These are phyloP conservation scores for Pythium phragmitis DNA, from an alignment of 352 stramenopile species.

Conservation along the genomic window DNA sequence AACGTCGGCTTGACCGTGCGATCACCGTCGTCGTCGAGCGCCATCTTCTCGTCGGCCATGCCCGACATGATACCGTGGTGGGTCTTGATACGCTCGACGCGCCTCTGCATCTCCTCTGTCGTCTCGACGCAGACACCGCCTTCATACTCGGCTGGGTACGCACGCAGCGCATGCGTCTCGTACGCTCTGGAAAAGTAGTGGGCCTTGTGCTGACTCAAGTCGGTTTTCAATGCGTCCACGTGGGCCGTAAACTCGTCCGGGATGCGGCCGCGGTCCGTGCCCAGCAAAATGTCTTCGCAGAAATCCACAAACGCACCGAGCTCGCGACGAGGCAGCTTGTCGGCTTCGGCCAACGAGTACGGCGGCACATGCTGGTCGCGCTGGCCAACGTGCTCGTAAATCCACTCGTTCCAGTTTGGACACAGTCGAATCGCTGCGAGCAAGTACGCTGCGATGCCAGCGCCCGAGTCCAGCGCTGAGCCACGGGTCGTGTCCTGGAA, in stretches of 20 bases:
- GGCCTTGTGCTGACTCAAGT: slow-evolving; percentile 18
- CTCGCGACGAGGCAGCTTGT: slow-evolving; percentile 37
- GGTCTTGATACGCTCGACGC: slow-evolving; percentile 36
- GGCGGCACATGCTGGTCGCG: slow-evolving; percentile 28
- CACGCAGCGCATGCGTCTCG: slow-evolving; percentile 34
- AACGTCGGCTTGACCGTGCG: slow-evolving; percentile 28
- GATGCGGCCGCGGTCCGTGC: slow-evolving; percentile 33
- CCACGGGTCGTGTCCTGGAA: slow-evolving; percentile 25
- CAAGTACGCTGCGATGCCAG: slow-evolving; percentile 63
- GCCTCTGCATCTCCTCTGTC: slow-evolving; percentile 53
- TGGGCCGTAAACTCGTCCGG: slow-evolving; percentile 47
- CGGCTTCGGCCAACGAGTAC: slow-evolving; percentile 14
- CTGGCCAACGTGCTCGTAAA: slow-evolving; percentile 47
- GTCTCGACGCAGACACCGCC: slow-evolving; percentile 50
- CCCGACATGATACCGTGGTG: slow-evolving; percentile 7
- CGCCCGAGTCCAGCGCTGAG: slow-evolving; percentile 41
- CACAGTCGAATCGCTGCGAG: slow-evolving; percentile 68
- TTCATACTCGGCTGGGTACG: slow-evolving; percentile 56
- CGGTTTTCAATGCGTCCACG: slow-evolving; percentile 38
- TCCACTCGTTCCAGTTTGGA: slow-evolving; percentile 79
- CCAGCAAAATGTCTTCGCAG: slow-evolving; percentile 43
- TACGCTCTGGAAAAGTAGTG: slow-evolving; percentile 25
- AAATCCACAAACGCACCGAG: slow-evolving; percentile 56
- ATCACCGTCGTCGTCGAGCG: slow-evolving; percentile 5
- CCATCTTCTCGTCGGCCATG: slow-evolving; percentile 20